Conservation (phyloP, 148 eudicot species). For the Heliamphora exappendiculata region DNA sequence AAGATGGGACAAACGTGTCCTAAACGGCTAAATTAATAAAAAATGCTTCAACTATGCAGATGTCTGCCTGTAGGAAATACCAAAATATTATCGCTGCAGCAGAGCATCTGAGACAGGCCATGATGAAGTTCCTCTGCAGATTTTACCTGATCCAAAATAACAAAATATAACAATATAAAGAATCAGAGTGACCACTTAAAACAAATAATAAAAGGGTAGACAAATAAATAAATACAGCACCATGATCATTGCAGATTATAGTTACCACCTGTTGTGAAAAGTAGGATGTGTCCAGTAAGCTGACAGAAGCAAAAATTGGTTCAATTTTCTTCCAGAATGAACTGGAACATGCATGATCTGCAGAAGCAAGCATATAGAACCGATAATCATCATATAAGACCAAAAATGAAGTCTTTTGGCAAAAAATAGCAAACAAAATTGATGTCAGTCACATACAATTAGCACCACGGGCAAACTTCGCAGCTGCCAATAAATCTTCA, state of each 20-base stretch:
- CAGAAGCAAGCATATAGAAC: slow-evolving; percentile 13
- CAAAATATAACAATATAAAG: slow-evolving; percentile 3
- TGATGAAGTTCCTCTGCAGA: slow-evolving; percentile 37
- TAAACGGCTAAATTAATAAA: background rate
- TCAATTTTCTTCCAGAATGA: slow-evolving; percentile 81
- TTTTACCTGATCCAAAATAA: slow-evolving; percentile 40
- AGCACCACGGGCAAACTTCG: slow-evolving; percentile 58
- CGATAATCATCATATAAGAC: slow-evolving; percentile 5
- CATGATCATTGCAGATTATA: background rate
- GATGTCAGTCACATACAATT: slow-evolving; percentile 41
- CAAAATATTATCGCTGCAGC: slow-evolving; percentile 18
- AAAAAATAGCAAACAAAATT: background rate
- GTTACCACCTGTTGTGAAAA: slow-evolving; percentile 59
- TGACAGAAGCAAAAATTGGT: slow-evolving; percentile 43
- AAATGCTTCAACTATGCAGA: slow-evolving; percentile 5
- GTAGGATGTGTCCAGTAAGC: slow-evolving; percentile 45
- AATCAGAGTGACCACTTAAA: background rate
- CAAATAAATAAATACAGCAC: background rate
- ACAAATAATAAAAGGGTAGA: background rate
- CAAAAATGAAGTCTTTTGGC: background rate
- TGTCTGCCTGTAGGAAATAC: slow-evolving; percentile 2
- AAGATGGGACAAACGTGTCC: background rate
- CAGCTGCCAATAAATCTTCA: slow-evolving; percentile 74
- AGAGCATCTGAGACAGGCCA: slow-evolving; percentile 26
- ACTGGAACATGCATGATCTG: slow-evolving; percentile 68